phyloP scores from a whole-genome alignment of 257 asterid species.

The Handroanthus guayacan region DNA sequence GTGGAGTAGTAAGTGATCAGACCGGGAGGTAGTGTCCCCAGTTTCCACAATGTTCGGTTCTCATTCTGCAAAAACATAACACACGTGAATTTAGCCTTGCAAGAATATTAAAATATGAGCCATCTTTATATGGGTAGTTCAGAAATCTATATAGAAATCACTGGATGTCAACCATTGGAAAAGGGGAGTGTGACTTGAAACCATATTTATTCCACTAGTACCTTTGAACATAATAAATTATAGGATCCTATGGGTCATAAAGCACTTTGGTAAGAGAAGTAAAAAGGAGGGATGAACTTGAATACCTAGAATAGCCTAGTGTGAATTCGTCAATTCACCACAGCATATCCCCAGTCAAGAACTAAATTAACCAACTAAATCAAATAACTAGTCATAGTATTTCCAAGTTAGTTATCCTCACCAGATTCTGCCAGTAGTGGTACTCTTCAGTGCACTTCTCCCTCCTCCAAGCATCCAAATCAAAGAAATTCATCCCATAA shows the following conservation, averaged over 20 bases:
- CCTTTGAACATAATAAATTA: not conserved
- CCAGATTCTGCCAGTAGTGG: conserved; percentile 86
- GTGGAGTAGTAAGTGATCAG: conserved; percentile 87
- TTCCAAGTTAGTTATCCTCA: conserved; percentile 35
- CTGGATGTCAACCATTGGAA: not conserved
- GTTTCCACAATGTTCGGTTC: conserved; percentile 85
- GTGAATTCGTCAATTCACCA: not conserved
- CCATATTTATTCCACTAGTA: conserved; percentile 12
- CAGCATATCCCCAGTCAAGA: not conserved
- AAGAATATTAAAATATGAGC: not conserved
- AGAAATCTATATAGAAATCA: not conserved
- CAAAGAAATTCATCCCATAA: conserved; percentile 85
- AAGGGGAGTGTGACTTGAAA: not conserved
- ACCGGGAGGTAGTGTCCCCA: conserved; percentile 93
- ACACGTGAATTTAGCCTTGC: conserved; percentile 23
- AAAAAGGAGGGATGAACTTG: not conserved
- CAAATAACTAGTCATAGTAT: conserved; percentile 1
- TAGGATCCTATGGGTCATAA: not conserved
- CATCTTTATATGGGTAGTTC: not conserved
- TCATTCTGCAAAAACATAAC: conserved; percentile 60
- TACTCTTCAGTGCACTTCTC: conserved; percentile 80
- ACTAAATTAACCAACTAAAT: not conserved
- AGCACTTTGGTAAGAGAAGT: conserved; percentile 11
- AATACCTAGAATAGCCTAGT: conserved; percentile 5
- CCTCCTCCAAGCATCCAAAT: conserved; percentile 87